Evolutionary conservation across 352 stramenopile genomes (phyloP).

Genomic region (Albugo candida): DNA sequence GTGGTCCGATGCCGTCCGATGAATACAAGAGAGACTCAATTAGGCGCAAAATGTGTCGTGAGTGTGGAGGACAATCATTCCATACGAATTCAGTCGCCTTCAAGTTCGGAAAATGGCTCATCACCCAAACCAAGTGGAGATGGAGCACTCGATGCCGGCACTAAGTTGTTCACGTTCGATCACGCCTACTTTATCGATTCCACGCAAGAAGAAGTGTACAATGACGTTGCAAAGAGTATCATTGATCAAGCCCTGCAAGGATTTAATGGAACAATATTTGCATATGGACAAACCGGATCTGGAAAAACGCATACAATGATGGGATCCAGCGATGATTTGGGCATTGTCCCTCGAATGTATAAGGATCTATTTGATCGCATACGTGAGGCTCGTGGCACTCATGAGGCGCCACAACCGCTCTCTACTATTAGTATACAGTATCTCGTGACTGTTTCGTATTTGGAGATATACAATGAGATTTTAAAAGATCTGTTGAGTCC

Average conservation of each 20-base stretch:
- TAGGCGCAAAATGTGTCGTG: conserved; percentile 28
- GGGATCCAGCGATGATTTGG: conserved; percentile 38
- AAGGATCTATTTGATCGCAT: conserved; percentile 58
- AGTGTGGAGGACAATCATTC: conserved; percentile 33
- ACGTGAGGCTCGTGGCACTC: conserved; percentile 9
- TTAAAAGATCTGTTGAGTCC: conserved; percentile 88
- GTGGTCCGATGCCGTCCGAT: conserved; percentile 78
- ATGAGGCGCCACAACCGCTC: not conserved
- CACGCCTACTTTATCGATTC: conserved; percentile 54
- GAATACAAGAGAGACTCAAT: conserved; percentile 52
- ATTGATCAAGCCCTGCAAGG: conserved; percentile 60
- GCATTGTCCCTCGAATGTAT: conserved; percentile 83
- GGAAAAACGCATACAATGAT: conserved; percentile 83
- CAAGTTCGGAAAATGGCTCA: not conserved
- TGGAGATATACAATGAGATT: conserved; percentile 92
- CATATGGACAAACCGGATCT: conserved; percentile 29
- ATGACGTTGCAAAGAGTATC: conserved; percentile 46
- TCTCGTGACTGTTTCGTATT: conserved; percentile 81
- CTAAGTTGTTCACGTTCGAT: conserved; percentile 71
- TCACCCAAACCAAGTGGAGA: conserved; percentile 5
- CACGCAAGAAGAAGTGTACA: conserved; percentile 64
- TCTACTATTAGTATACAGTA: conserved; percentile 27
- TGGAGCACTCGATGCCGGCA: not conserved
- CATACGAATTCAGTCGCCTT: conserved; percentile 23
- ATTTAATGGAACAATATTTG: conserved; percentile 32